A percentile compares a stretch with the other conserved stretches of the same genome.
Evolutionary conservation across 2,329 filamentous ascomycete genomes (phyloP).

Genomic region (Venturiaceae sp.): DNA sequence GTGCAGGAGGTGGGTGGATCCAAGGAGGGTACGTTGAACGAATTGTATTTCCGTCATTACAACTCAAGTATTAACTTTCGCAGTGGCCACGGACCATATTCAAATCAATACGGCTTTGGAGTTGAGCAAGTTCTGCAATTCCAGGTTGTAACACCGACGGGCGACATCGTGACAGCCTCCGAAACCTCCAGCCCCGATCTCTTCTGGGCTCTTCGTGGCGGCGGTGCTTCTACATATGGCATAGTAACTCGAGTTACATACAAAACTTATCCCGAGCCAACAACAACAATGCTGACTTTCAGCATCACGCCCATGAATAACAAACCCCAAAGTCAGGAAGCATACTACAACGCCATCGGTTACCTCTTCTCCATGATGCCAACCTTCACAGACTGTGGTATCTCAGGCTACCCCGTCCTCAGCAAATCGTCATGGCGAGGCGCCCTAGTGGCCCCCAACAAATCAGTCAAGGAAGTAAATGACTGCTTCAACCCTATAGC

Average conservation of each 20-base stretch:
- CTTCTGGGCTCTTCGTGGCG: constrained; percentile 29
- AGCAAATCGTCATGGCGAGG: background rate
- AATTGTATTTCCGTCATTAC: background rate
- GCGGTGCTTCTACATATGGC: constrained; percentile 26
- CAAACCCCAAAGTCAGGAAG: background rate
- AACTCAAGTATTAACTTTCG: background rate
- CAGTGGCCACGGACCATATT: constrained; percentile 31
- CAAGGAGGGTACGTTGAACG: constrained; percentile 1
- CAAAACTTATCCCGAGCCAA: constrained; percentile 18
- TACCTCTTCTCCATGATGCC: constrained; percentile 5
- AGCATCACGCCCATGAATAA: background rate
- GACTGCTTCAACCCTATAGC: constrained; percentile 1
- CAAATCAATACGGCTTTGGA: constrained; percentile 31
- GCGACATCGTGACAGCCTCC: constrained; percentile 24
- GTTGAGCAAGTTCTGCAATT: constrained; percentile 36
- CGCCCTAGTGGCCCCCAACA: background rate
- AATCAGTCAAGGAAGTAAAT: constrained; percentile 1
- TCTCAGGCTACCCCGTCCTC: constrained; percentile 4
- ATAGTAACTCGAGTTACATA: constrained; percentile 25
- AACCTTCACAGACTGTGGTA: constrained; percentile 5
- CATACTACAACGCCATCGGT: constrained; percentile 7
- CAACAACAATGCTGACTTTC: background rate
- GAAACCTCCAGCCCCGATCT: constrained; percentile 24
- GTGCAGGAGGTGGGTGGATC: constrained; percentile 15
- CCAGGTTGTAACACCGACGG: constrained; percentile 29